Conservation (phyloP, 768 basidiomycete genomes). For the Omphalotus guepiniiformis region DNA sequence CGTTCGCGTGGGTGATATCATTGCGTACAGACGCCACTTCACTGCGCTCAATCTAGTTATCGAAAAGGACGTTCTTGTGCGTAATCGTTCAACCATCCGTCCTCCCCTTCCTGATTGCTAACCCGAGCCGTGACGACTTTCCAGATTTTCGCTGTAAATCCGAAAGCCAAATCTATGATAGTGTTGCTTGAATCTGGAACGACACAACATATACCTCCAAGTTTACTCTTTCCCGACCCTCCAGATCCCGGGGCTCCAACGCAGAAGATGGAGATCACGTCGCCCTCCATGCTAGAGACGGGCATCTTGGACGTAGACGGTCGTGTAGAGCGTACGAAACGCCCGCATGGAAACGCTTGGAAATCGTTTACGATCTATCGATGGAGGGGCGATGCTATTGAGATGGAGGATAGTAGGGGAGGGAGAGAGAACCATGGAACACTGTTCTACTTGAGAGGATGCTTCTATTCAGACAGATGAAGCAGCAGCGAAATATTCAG, state of each 20-base stretch:
- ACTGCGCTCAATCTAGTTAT: conserved; percentile 30
- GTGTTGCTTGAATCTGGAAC: conserved; percentile 38
- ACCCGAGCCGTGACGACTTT: too few species aligned
- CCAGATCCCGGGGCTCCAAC: conserved; percentile 24
- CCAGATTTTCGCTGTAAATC: conserved; percentile 44
- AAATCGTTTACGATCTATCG: conserved; percentile 54
- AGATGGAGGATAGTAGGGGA: conserved; percentile 26
- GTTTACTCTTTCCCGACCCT: conserved; percentile 29
- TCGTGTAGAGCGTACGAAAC: conserved; percentile 34
- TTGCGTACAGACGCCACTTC: conserved; percentile 52
- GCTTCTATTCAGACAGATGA: too few species aligned
- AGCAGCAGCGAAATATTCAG: too few species aligned
- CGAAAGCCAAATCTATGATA: conserved; percentile 35
- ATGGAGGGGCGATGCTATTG: conserved; percentile 32
- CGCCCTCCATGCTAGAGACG: conserved; percentile 47
- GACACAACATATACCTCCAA: conserved; percentile 30
- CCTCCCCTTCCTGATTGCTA: not conserved
- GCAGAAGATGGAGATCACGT: conserved; percentile 34
- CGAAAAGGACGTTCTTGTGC: conserved; percentile 55
- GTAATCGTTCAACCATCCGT: conserved; percentile 10
- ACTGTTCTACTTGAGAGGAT: conserved; percentile 46
- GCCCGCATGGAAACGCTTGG: conserved; percentile 54
- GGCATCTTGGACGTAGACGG: conserved; percentile 49
- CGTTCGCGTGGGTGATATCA: conserved; percentile 48
- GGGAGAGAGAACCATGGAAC: conserved; percentile 45